phyloP scores from a whole-genome alignment of 2,329 filamentous ascomycete species.

The Clarireedia sp. region DNA sequence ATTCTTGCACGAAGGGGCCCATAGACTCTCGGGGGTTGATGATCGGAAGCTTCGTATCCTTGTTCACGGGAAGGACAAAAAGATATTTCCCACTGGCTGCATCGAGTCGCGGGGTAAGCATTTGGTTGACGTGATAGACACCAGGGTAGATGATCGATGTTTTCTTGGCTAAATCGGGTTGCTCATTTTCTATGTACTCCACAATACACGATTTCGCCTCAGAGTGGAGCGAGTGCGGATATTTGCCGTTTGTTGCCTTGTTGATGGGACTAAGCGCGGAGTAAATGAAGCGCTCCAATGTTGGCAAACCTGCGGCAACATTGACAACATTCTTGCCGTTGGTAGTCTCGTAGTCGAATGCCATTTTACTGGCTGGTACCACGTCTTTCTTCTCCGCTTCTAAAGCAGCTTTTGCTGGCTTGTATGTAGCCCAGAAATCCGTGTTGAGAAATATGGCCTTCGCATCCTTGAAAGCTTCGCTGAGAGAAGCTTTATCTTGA shows the following conservation, averaged over 20 bases:
- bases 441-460: slow-evolving; percentile 26
- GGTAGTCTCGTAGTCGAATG: slow-evolving; percentile 17
- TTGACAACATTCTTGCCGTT: slow-evolving; percentile 26
- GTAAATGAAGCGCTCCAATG: slow-evolving; percentile 33
- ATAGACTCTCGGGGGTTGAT: no score
- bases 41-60: no score
- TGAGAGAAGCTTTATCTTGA: slow-evolving; percentile 17
- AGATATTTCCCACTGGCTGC: slow-evolving; percentile 18
- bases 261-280: slow-evolving; percentile 32
- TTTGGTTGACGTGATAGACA: slow-evolving; percentile 16
- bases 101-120: slow-evolving; percentile 18
- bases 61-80: no score
- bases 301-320: slow-evolving; percentile 25
- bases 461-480: slow-evolving; percentile 18
- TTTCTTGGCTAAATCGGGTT: slow-evolving; percentile 26
- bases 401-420: not conserved
- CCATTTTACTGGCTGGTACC: slow-evolving; percentile 6
- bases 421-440: slow-evolving; percentile 20
- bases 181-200: slow-evolving; percentile 24
- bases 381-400: not conserved
- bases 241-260: slow-evolving; percentile 35
- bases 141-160: slow-evolving; percentile 28
- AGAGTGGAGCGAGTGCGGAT: slow-evolving; percentile 32
- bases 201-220: slow-evolving; percentile 27
- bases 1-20: no score